Evolutionary conservation across 768 basidiomycete species (phyloP), one percentile per base, ranked within the genome.

Genomic region (Pleurotus platypus): DNA sequence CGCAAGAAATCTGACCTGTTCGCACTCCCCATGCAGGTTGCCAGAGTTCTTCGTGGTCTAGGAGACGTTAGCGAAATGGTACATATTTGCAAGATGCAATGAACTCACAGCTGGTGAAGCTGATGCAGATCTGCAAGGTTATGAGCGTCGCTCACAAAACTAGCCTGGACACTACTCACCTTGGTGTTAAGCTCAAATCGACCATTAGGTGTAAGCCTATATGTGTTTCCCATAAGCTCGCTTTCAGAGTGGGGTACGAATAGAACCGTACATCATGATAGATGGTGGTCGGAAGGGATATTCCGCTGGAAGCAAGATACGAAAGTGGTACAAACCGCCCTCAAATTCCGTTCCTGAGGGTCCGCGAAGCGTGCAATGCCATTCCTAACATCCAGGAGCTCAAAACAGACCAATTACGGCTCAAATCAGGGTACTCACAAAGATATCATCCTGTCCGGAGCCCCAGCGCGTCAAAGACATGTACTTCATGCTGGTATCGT

Each of bases 1-100:
- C 1, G 42, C 22, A 48, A 5, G 18, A 12, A 15, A 46, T 57
- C 79, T 60, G 58, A 90, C 90, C 94, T 56, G 95, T 98, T 60
- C 96, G 83, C 16, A 98, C 91, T 56, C 96, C 96, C 96, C 96
- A 98, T 22, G 94, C 93, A 38, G 96, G 96, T 70, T 98, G 94
- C 96, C 96, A 98, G 30, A 92, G 78, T 63, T 98, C 96, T 71
- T 94, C 92, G 62, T 98, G 94, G 76, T 96, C 90, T 92, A 64
- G 16, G 40, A 39, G 3, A 11, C 43, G 7, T 49, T 40, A 57
- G 48, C 38, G 30, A 43, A 37, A 45, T 26, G 47, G 58, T 37
- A 35, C 49, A 57, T 60, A 37, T 40, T 40, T 24, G 40, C 24
- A 24, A 49, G 49, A 24, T 15, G 18, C 8, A 35, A 5, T 5